Base-by-base conservation (phyloP, 257 asterid genomes). In the Nicotiana sylvestris region DNA sequence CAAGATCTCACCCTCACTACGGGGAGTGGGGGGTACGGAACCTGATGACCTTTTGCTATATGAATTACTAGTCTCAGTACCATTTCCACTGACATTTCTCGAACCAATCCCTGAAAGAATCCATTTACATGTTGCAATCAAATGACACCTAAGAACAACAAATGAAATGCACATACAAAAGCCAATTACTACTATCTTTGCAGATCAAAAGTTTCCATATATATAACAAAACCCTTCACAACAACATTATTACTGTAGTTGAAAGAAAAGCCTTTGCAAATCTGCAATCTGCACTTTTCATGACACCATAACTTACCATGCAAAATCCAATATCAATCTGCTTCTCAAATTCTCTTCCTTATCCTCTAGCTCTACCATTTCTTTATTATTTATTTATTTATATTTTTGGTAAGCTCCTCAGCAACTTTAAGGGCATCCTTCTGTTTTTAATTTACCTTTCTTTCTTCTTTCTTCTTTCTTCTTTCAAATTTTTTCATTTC, bases 1-100 rank as follows among this genome's bases (percentile, higher is more conserved):
- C 90, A 95, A 83, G 65, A 95, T 95, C 86, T 95, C 99, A 32
- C 93, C 97, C 87, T 95, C 98, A 53, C 92, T 92, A 51, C 99
- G 86, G 49, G 98, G 96, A 53, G 98, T 92, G 3, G 89, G 92
- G 77, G 98, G 92, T 13, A 87, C 67, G 0, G 98, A 92, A 56
- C 91, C 72, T 80, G 92, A 90, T 6, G 97, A 91, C 12, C 83
- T 88, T 84, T 91, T 95, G 86, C 95, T 88, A 88, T 93, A 89
- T n/a, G 89, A 87, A 60, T 82, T 87, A 81, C 98, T 90, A 10
- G 87, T 53, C 18, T 84, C 92, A 4, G 87, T 86, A 81, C 92
- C 95, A 81, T 89, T 85, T 32, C 91, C 91, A 62, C 93, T 93
- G 1, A 53, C 91, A 77, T 69, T 82, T 83, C 80, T 91, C 4